Conservation (phyloP, 2,329 filamentous ascomycete genomes). For the Fusarium devonianum region DNA sequence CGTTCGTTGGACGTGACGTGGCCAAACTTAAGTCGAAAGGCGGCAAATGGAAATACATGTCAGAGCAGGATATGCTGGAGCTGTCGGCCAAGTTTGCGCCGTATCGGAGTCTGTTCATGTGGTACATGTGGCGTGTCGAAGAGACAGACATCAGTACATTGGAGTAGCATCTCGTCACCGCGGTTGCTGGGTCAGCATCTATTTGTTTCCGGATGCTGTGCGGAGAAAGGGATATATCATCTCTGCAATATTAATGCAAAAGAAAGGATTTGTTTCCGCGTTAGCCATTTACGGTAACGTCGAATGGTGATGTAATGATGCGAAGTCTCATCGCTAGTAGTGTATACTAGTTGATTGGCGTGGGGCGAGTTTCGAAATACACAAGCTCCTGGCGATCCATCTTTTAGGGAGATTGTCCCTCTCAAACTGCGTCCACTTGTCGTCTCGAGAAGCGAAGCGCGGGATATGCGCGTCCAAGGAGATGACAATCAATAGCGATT, state of each 20-base stretch:
- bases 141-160: conserved; percentile 75
- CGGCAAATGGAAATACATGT: conserved; percentile 98
- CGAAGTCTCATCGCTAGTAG: conserved; percentile 4
- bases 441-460: neutral
- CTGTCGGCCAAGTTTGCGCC: conserved; percentile 81
- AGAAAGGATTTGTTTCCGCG: too few relatives aligned
- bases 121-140: conserved; percentile 95
- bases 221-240: conserved; percentile 8
- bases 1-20: conserved; percentile 83
- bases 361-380: conserved; percentile 5
- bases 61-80: conserved; percentile 88
- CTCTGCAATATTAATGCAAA: too few relatives aligned
- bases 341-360: conserved; percentile 17
- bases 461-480: neutral
- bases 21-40: conserved; percentile 80
- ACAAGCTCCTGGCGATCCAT: conserved; percentile 9
- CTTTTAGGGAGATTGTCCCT: conserved; percentile 4
- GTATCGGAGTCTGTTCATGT: conserved; percentile 94
- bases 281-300: neutral
- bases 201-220: conserved; percentile 19
- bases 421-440: conserved; percentile 1
- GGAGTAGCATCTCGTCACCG: conserved; percentile 46
- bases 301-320: conserved; percentile 32
- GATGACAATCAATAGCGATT: conserved; percentile 7
- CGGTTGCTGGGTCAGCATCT: conserved; percentile 26